These are phyloP conservation scores for Emmonsiellopsis sp. DNA, from an alignment of 2,329 filamentous ascomycete species.

Conservation along the genomic window DNA sequence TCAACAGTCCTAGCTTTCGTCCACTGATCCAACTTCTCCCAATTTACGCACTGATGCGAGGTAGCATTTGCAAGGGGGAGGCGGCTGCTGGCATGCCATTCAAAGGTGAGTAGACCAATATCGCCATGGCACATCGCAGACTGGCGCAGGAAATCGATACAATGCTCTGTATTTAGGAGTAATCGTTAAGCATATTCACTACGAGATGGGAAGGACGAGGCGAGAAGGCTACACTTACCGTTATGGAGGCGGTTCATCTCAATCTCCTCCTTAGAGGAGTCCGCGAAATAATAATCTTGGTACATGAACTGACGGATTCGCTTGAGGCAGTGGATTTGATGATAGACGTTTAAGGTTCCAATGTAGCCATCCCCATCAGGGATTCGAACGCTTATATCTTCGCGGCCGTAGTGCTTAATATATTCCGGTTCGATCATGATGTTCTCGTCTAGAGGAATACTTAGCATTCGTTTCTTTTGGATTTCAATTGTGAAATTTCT, in stretches of 20 bases:
- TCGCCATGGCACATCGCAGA: slow-evolving; percentile 7
- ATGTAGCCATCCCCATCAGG: neutral
- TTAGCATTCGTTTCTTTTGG: neutral
- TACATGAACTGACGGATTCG: slow-evolving; percentile 5
- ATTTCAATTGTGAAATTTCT: neutral
- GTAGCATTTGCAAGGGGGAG: neutral
- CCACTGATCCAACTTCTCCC: neutral
- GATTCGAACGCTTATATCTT: neutral
- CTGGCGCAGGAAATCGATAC: slow-evolving; percentile 8
- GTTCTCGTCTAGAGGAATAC: neutral
- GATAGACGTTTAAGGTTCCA: slow-evolving; percentile 3
- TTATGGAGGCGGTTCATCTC: slow-evolving; percentile 6
- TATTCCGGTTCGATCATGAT: slow-evolving; percentile 1
- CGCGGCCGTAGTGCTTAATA: neutral
- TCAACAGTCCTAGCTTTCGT: neutral
- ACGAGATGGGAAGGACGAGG: neutral
- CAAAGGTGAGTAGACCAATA: slow-evolving; percentile 1
- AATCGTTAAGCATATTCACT: neutral
- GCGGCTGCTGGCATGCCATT: neutral
- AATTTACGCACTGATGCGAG: slow-evolving; percentile 1
- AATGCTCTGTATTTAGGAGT: slow-evolving; percentile 1
- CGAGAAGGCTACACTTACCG: neutral
- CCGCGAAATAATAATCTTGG: slow-evolving; percentile 3
- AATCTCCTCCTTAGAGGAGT: neutral
- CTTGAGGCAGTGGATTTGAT: slow-evolving; percentile 6